A percentile compares a stretch with the other conserved stretches of the same genome.
Evolutionary conservation across 192 early-diverging fungal genomes (phyloP).

Genomic region (Linnemannia exigua): DNA sequence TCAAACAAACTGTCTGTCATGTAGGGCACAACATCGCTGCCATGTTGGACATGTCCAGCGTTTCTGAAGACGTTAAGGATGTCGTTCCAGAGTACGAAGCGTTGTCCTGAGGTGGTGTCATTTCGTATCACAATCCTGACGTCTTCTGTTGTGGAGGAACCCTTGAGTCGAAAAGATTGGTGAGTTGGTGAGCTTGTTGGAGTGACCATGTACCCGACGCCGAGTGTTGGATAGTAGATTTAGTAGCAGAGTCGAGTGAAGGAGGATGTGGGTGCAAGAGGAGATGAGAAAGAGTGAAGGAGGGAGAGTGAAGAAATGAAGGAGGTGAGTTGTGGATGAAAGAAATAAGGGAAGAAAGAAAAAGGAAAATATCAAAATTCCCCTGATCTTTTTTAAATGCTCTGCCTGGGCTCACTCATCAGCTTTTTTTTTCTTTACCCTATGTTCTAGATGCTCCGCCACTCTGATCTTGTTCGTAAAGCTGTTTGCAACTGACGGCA

Average conservation of each 20-base stretch:
- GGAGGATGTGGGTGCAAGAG: not conserved
- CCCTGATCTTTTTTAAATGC: not conserved
- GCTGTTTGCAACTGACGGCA: too few species aligned
- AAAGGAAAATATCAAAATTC: not conserved
- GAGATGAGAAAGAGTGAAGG: not conserved
- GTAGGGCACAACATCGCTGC: not conserved
- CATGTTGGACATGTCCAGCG: constrained; percentile 1
- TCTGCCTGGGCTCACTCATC: not conserved
- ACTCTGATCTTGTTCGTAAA: not conserved
- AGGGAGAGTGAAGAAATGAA: not conserved
- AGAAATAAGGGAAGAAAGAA: too few species aligned
- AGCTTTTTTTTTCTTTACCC: not conserved
- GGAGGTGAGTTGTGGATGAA: too few species aligned
- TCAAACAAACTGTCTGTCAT: constrained; percentile 1
- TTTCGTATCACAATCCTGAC: not conserved
- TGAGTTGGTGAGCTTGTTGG: not conserved
- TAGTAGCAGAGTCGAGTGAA: not conserved
- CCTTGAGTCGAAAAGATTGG: not conserved
- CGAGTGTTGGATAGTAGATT: too few species aligned
- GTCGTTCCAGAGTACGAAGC: constrained; percentile 13
- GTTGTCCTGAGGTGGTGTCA: not conserved
- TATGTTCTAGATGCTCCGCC: constrained; percentile 2
- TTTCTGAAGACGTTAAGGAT: not conserved
- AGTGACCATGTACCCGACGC: not conserved
- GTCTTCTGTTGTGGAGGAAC: not conserved